Base-by-base conservation (phyloP, 2,329 filamentous ascomycete species). In the Phyllosticta capitalensis region DNA sequence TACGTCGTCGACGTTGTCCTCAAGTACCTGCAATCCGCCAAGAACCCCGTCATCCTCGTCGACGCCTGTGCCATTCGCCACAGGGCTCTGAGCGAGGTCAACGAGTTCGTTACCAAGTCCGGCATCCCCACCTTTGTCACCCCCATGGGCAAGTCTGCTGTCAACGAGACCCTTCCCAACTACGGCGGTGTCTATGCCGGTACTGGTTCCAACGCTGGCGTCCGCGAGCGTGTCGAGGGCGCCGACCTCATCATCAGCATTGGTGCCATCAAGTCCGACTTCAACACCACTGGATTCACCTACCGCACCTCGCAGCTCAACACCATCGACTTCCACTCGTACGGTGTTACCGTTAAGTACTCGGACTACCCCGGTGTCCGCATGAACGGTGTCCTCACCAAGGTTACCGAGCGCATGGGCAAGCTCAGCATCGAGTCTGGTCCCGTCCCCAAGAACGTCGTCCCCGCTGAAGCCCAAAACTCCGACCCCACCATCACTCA, bases 141-240 rank as follows among this genome's bases (percentile, higher is more conserved):
- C 0, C 89, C 90, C 2, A 95, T 95, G 88, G 90, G 90, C 53
- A 95, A 95, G 75, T 83, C 90, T 19, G 88, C 88, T 20, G 82
- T 96, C 53, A 82, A 94, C 67, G 90, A 96, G 72, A 82, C 81
- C 1, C 80, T 88, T 53, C 77, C 81, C n/a, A 88, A 83, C 67
- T 95, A 87, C 65, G 88, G 88, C 21, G 91, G 91, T 63, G 88
- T 95, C 5, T 95, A 95, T 71, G 87, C 88, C 9, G 91, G 91
- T n/a, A 81, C 81, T 61, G 89, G 87, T 38, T 90, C 86, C 30
- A 82, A 86, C 56, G 79, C 83, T 0, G 80, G 81, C 45, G 86
- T 88, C 22, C 80, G 81, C 63, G 75, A 84, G 51, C 79, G 81
- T 26, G 81, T 91, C 21, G 88, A 90, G 67, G 77, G 78, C 1